These are phyloP conservation scores for Cercophora newfieldiana DNA, from an alignment of 495 filamentous ascomycete genomes.

Conservation along the genomic window DNA sequence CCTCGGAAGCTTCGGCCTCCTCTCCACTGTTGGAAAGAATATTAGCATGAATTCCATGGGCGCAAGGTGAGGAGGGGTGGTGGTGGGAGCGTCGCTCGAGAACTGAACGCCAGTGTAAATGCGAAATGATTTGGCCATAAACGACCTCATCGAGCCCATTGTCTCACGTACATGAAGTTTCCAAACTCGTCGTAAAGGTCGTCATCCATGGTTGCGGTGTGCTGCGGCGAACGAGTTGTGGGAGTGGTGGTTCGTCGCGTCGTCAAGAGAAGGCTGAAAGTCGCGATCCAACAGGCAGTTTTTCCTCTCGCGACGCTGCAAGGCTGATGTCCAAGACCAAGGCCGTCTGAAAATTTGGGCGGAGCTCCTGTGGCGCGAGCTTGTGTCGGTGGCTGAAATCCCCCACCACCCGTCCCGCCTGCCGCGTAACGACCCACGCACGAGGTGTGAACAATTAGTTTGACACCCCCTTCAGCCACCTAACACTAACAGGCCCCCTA, in stretches of 20 bases:
- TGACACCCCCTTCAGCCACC: no score
- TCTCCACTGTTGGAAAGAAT: conserved; percentile 56
- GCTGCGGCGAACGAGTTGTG: not conserved
- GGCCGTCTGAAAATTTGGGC: not conserved
- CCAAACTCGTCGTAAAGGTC: conserved; percentile 42
- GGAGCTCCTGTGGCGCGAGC: conserved; percentile 9
- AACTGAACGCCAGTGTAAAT: not conserved
- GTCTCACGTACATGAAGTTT: conserved; percentile 36
- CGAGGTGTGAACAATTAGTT: no score
- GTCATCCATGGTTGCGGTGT: conserved; percentile 36
- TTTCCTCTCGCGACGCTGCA: conserved; percentile 19
- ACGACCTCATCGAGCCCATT: not conserved
- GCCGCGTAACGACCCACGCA: not conserved
- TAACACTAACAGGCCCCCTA: no score
- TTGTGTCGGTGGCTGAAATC: not conserved
- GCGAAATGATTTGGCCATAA: not conserved
- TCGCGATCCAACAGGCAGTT: conserved; percentile 15
- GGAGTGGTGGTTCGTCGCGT: conserved; percentile 9
- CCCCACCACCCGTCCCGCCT: not conserved
- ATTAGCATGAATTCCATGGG: conserved; percentile 12
- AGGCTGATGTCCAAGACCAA: conserved; percentile 13
- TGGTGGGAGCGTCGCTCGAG: not conserved
- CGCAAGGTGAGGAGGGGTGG: not conserved
- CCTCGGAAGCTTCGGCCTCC: conserved; percentile 78
- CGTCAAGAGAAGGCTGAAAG: conserved; percentile 16